Conservation (phyloP, 352 stramenopile species). For the Globisporangium echinulatum region DNA sequence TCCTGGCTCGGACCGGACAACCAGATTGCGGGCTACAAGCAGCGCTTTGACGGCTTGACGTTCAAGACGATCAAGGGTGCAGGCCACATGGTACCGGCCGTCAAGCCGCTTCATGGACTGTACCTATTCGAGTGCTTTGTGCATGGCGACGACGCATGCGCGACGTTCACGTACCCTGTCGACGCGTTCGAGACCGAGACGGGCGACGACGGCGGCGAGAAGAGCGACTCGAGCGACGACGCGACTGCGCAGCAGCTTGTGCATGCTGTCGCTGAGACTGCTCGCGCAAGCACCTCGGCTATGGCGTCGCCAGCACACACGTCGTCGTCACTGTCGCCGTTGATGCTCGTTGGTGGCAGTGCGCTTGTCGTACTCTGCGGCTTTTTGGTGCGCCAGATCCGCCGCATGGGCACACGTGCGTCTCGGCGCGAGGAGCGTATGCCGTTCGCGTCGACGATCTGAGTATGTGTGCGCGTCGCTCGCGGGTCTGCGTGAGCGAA, state of each 20-base stretch:
- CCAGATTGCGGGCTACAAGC: conserved; percentile 81
- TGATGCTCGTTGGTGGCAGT: not conserved
- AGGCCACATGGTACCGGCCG: conserved; percentile 82
- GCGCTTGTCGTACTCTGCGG: not conserved
- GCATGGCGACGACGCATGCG: conserved; percentile 41
- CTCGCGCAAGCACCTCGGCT: conserved; percentile 18
- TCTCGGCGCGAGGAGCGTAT: not conserved
- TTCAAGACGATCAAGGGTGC: conserved; percentile 43
- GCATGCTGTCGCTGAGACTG: not conserved
- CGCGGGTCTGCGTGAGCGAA: no score
- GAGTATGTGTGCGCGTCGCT: not conserved
- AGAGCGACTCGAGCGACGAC: not conserved
- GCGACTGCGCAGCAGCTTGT: not conserved
- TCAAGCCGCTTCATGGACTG: conserved; percentile 55
- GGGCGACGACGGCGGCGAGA: conserved; percentile 15
- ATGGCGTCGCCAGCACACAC: conserved; percentile 21
- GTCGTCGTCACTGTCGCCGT: not conserved
- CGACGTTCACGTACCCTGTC: conserved; percentile 38
- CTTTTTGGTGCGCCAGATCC: not conserved
- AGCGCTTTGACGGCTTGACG: conserved; percentile 53
- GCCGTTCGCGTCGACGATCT: conserved; percentile 1
- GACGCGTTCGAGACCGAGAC: conserved; percentile 47
- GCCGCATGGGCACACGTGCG: not conserved
- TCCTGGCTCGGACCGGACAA: conserved; percentile 50
- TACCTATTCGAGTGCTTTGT: conserved; percentile 76